Conservation (phyloP, 139 green algal genomes). For the Tetraselmis striata region DNA sequence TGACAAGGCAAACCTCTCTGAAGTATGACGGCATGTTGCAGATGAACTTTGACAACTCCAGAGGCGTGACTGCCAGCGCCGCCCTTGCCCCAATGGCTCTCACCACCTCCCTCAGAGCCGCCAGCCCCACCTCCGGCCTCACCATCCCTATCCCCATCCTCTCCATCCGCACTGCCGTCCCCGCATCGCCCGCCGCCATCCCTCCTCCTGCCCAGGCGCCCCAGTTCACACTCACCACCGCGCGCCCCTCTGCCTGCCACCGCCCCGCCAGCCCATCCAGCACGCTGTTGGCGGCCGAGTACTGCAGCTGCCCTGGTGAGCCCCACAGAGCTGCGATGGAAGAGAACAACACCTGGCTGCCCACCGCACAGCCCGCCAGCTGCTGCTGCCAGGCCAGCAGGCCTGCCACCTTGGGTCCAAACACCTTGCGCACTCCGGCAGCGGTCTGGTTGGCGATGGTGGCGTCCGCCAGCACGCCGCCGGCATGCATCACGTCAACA, state of each 20-base stretch:
- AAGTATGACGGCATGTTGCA: too few relatives aligned
- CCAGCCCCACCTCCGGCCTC: conserved; percentile 38
- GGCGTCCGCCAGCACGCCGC: conserved; percentile 14
- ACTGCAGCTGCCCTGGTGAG: conserved; percentile 44
- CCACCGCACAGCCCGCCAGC: not conserved
- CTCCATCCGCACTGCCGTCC: conserved; percentile 51
- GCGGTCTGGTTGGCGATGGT: not conserved
- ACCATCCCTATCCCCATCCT: conserved; percentile 60
- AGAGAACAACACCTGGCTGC: conserved; percentile 34
- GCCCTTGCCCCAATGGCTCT: not conserved
- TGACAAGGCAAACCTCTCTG: too few relatives aligned
- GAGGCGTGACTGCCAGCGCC: not conserved
- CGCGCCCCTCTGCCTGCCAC: not conserved
- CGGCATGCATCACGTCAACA: conserved; percentile 17
- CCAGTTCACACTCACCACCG: conserved; percentile 33
- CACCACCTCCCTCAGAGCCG: conserved; percentile 28
- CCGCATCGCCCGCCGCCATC: conserved; percentile 40
- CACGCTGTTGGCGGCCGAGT: conserved; percentile 43
- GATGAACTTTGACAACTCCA: too few relatives aligned
- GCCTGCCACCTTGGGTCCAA: conserved; percentile 12
- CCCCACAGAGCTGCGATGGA: conserved; percentile 38
- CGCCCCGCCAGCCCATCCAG: conserved; percentile 37
- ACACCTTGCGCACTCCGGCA: not conserved
- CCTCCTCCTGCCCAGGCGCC: conserved; percentile 41
- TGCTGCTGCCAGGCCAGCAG: not conserved